These are phyloP conservation scores for Xerocomellus dryophilus DNA, from an alignment of 768 basidiomycete genomes.

Conservation along the genomic window DNA sequence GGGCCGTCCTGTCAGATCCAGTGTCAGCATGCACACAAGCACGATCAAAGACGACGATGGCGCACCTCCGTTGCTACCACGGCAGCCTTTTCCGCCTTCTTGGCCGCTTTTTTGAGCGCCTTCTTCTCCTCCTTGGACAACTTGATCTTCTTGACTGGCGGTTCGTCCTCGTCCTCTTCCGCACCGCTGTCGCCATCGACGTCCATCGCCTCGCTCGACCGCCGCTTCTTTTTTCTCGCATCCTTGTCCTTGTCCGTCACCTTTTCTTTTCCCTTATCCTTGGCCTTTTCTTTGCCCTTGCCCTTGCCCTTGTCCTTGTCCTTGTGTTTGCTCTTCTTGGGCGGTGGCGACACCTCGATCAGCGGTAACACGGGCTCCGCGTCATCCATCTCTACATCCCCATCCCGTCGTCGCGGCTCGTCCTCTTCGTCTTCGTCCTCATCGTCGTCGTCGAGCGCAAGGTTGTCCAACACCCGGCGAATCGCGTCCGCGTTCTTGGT, in stretches of 20 bases:
- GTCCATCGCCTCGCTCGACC: constrained; percentile 65
- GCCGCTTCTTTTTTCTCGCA: constrained; percentile 50
- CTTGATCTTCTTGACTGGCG: constrained; percentile 67
- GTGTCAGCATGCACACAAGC: constrained; percentile 5
- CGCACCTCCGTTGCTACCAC: constrained; percentile 37
- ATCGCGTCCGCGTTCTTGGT: constrained; percentile 92
- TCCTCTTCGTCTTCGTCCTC: constrained; percentile 49
- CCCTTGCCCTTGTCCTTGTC: constrained; percentile 33
- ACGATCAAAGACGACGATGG: constrained; percentile 8
- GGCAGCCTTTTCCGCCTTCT: constrained; percentile 42
- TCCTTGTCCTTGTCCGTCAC: not conserved
- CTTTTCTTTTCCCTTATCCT: not conserved
- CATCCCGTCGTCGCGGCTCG: constrained; percentile 21
- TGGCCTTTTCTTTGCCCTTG: not conserved
- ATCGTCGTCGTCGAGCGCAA: constrained; percentile 66
- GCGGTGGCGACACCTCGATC: constrained; percentile 53
- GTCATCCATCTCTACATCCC: constrained; percentile 44
- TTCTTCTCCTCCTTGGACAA: constrained; percentile 85
- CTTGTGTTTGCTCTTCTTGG: constrained; percentile 55
- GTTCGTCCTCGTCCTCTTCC: constrained; percentile 40
- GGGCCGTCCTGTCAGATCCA: constrained; percentile 28
- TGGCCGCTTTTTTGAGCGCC: constrained; percentile 72
- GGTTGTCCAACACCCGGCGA: constrained; percentile 77
- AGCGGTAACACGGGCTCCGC: constrained; percentile 52
- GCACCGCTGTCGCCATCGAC: constrained; percentile 51